A percentile compares a stretch with the other conserved stretches of the same genome.
Conservation (phyloP, 225 moss, liverwort and hornwort species). For the Takakia lepidozioides region DNA sequence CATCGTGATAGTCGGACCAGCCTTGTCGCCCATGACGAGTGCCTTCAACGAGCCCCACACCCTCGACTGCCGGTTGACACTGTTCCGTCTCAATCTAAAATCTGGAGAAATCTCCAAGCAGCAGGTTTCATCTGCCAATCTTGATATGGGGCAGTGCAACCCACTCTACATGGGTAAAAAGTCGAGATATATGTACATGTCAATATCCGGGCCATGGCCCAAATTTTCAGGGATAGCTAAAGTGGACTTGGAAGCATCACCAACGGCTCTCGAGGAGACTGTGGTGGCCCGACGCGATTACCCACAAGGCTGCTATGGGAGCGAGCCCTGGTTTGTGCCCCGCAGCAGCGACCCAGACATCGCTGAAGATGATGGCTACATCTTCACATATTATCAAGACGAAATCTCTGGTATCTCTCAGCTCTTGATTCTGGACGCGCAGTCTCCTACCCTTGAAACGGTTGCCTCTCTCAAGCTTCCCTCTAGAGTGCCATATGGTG, state of each 20-base stretch:
- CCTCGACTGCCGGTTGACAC: constrained; percentile 3
- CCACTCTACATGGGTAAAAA: constrained; percentile 13
- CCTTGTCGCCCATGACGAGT: not conserved
- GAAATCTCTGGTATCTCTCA: constrained; percentile 31
- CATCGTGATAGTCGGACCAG: constrained; percentile 22
- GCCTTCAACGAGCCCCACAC: constrained; percentile 13
- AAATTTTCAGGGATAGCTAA: constrained; percentile 25
- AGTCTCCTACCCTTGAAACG: constrained; percentile 16
- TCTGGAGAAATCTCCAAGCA: constrained; percentile 21
- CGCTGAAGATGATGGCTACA: constrained; percentile 41
- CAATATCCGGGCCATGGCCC: constrained; percentile 29
- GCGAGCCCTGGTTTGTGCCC: constrained; percentile 35
- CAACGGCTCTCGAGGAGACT: not conserved
- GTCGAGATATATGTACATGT: constrained; percentile 26
- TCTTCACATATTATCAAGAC: constrained; percentile 41
- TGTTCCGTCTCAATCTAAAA: constrained; percentile 28
- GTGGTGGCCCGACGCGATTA: constrained; percentile 18
- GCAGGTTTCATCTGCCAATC: constrained; percentile 11
- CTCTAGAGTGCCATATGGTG: constrained; percentile 37
- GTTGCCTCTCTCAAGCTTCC: constrained; percentile 32
- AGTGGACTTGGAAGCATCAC: constrained; percentile 20
- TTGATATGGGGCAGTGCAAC: constrained; percentile 34
- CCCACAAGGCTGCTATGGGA: constrained; percentile 16
- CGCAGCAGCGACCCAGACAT: not conserved
- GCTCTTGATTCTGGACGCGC: constrained; percentile 39